A percentile compares a stretch with the other conserved stretches of the same genome.
These are phyloP conservation scores for Euptelea pleiosperma DNA, from an alignment of 164 flowering plant species.

Conservation along the genomic window DNA sequence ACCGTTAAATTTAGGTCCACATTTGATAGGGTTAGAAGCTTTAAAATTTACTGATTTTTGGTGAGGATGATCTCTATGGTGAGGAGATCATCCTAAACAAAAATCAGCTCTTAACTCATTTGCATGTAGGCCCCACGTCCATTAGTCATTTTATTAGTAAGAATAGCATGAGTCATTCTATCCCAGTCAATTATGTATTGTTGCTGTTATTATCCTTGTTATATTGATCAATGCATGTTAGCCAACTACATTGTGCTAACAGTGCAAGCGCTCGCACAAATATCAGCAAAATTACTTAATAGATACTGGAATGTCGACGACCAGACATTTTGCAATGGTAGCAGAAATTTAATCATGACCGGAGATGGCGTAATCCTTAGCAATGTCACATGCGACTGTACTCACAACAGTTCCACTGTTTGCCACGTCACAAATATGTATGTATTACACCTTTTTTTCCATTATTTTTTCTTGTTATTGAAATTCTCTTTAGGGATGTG, in stretches of 20 bases:
- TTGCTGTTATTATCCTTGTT: not conserved
- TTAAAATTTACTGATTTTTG: no score
- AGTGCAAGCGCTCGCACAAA: constrained; percentile 29
- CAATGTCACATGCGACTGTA: constrained; percentile 40
- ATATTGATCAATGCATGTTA: not conserved
- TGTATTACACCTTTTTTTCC: no score
- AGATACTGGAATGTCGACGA: constrained; percentile 23
- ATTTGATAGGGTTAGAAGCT: no score
- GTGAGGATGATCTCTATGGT: no score
- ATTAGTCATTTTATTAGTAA: no score
- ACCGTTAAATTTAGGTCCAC: no score
- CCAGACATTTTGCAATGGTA: constrained; percentile 23
- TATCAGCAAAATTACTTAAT: constrained; percentile 21
- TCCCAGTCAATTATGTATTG: no score
- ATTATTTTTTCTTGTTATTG: not conserved
- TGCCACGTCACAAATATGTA: constrained; percentile 34
- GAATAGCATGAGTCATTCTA: no score
- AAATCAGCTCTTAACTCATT: no score
- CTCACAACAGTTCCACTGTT: constrained; percentile 23
- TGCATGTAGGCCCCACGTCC: no score
- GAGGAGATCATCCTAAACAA: no score
- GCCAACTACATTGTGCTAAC: not conserved
- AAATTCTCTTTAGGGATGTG: not conserved
- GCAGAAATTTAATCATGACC: constrained; percentile 10
- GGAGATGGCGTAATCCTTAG: not conserved